Percentiles rank a stretch among this genome's conserved stretches.
Evolutionary conservation across 176 grass and related monocot species (phyloP).

Genomic region (Carex parvula): DNA sequence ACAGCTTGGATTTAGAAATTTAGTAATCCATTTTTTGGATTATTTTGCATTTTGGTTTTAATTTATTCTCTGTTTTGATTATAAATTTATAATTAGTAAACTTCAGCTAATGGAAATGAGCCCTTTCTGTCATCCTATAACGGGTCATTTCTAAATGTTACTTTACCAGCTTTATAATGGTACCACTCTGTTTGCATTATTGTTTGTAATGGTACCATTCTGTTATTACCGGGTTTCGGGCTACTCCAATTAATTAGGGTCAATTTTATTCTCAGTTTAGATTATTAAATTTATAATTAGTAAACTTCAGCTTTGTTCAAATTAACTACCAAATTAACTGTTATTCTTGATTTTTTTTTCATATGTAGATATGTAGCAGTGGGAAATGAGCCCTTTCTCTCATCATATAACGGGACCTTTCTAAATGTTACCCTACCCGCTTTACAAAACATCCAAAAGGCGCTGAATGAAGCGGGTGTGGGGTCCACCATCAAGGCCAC

Average conservation of each 20-base stretch:
- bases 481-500: slow-evolving; percentile 60
- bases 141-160: too few relatives aligned
- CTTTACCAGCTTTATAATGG: too few relatives aligned
- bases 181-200: background rate
- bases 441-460: slow-evolving; percentile 70
- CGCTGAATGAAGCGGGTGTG: slow-evolving; percentile 56
- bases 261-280: background rate
- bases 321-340: slow-evolving; percentile 1
- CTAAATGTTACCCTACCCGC: slow-evolving; percentile 73
- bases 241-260: background rate
- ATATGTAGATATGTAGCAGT: slow-evolving; percentile 74
- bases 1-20: background rate
- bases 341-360: background rate
- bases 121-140: too few relatives aligned
- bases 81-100: too few relatives aligned
- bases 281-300: background rate
- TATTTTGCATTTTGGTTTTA: too few relatives aligned
- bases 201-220: background rate
- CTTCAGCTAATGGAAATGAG: too few relatives aligned
- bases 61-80: too few relatives aligned
- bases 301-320: slow-evolving; percentile 2
- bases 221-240: background rate
- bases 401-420: slow-evolving; percentile 60
- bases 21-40: background rate
- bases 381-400: slow-evolving; percentile 81